Evolutionary conservation across 2,329 filamentous ascomycete species (phyloP).

Genomic region (Calonectria ilicicola): DNA sequence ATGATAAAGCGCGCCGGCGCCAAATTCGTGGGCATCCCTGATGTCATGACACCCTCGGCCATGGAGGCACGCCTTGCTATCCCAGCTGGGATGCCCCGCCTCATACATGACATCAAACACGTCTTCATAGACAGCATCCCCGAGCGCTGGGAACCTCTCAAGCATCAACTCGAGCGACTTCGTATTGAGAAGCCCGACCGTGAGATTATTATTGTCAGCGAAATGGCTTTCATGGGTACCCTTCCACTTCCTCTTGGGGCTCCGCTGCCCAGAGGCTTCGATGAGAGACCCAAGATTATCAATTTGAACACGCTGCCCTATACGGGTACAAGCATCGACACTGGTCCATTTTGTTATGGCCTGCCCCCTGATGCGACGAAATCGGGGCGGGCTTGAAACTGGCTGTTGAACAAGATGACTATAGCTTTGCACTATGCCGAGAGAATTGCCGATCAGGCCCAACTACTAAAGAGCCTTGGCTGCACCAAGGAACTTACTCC

Average conservation of each 20-base stretch:
- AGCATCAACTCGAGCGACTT: conserved; percentile 49
- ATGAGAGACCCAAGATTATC: conserved; percentile 50
- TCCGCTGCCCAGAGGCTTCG: conserved; percentile 52
- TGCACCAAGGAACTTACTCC: conserved; percentile 35
- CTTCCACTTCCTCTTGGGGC: conserved; percentile 53
- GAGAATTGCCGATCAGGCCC: conserved; percentile 36
- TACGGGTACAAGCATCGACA: conserved; percentile 50
- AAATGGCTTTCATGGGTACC: conserved; percentile 52
- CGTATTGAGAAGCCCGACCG: conserved; percentile 47
- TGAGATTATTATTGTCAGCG: conserved; percentile 57
- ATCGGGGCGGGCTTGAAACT: conserved; percentile 51
- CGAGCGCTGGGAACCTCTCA: conserved; percentile 46
- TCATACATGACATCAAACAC: conserved; percentile 47
- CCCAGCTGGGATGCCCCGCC: conserved; percentile 39
- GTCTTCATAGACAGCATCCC: conserved; percentile 45
- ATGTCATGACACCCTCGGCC: conserved; percentile 30
- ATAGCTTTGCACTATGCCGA: conserved; percentile 36
- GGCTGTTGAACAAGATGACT: conserved; percentile 40
- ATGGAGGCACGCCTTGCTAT: conserved; percentile 27
- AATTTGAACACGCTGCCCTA: conserved; percentile 54
- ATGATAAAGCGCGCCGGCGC: conserved; percentile 52
- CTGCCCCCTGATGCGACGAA: conserved; percentile 52
- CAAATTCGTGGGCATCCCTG: conserved; percentile 44
- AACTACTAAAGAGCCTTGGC: conserved; percentile 45
- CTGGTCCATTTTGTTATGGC: conserved; percentile 52